phyloP scores from a whole-genome alignment of 345 rosid genomes.

The Boechera divaricarpa region DNA sequence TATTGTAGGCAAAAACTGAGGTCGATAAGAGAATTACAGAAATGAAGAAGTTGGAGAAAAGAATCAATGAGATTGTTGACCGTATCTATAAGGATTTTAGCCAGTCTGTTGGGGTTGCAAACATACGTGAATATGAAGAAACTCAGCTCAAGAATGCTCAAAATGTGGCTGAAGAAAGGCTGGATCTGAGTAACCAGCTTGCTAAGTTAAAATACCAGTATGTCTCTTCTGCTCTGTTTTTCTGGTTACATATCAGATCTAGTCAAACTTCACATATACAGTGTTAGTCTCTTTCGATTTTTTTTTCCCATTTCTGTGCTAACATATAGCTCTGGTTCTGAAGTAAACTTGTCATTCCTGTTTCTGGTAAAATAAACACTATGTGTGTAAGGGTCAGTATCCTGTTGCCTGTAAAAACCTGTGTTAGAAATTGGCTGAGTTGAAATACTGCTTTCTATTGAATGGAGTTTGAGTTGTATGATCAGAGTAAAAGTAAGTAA shows the following conservation, averaged over 20 bases:
- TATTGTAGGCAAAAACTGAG: constrained; percentile 65
- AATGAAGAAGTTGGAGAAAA: constrained; percentile 77
- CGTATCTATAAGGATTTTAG: constrained; percentile 79
- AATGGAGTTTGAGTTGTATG: constrained; percentile 31
- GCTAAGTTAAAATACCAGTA: constrained; percentile 97
- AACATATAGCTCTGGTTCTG: constrained; percentile 13
- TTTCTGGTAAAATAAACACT: constrained; percentile 4
- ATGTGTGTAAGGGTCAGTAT: constrained; percentile 19
- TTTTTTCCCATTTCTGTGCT: constrained; percentile 18
- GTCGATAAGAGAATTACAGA: constrained; percentile 67
- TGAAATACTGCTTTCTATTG: constrained; percentile 19
- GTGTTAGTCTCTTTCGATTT: constrained; percentile 24
- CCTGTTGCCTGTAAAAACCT: constrained; percentile 19
- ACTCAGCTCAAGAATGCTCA: constrained; percentile 92
- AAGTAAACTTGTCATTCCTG: constrained; percentile 26
- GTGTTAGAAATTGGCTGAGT: constrained; percentile 30
- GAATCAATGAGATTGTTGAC: constrained; percentile 90
- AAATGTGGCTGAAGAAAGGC: constrained; percentile 87
- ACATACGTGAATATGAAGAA: constrained; percentile 97
- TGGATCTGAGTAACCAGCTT: constrained; percentile 87
- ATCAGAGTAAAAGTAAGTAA: neutral
- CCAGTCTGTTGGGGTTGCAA: constrained; percentile 77
- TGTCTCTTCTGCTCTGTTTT: constrained; percentile 48
- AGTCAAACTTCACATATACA: neutral
- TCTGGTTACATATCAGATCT: constrained; percentile 20